Evolutionary conservation across 176 grass and related monocot genomes (phyloP), one percentile per base, ranked within the genome.

Genomic region (Aegilops umbellulata): DNA sequence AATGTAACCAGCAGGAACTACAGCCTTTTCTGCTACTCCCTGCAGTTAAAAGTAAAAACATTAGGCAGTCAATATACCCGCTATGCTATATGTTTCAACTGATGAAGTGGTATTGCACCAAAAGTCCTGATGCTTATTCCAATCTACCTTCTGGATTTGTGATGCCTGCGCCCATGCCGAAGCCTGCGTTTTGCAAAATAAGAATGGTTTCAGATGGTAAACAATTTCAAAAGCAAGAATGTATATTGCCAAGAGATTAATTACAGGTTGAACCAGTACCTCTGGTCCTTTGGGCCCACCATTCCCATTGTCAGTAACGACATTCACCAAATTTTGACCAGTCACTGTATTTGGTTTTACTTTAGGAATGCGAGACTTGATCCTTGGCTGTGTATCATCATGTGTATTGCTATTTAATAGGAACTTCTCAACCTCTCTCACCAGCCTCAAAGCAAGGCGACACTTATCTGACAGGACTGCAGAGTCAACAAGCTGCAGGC

Each of bases 381-480:
- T 98, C 82, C 86, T 98, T 71, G 93, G 92, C 79, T 95, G 89
- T 85, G 92, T 98, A 89, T 98, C 96, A 90, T 98, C 96, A 76
- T 98, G 92, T 27, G 97, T 98, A 26, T 78, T 93, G 65, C 91
- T 92, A 80, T 86, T 98, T 57, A 98, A 77, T 71, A 98, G 80
- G 83, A 98, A 98, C 60, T 94, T 92, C 85, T 98, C 97, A 42
- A 92, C 81, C 80, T 98, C 97, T 36, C 78, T 92, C 69, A 91
- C 91, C 90, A 98, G 92, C 64, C 89, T 94, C 86, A 98, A 86
- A 89, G 96, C 92, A 65, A 98, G 90, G 81, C 91, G 89, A 72
- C 92, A 94, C 66, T 98, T 98, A 92, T 98, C 96, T 86, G 96
- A 98, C 80, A 95, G 41, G 57, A 94, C 91, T 55, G 84, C 93